These are phyloP conservation scores for Dipodascopsis tothii DNA, from an alignment of 805 yeast genomes.

Conservation along the genomic window DNA sequence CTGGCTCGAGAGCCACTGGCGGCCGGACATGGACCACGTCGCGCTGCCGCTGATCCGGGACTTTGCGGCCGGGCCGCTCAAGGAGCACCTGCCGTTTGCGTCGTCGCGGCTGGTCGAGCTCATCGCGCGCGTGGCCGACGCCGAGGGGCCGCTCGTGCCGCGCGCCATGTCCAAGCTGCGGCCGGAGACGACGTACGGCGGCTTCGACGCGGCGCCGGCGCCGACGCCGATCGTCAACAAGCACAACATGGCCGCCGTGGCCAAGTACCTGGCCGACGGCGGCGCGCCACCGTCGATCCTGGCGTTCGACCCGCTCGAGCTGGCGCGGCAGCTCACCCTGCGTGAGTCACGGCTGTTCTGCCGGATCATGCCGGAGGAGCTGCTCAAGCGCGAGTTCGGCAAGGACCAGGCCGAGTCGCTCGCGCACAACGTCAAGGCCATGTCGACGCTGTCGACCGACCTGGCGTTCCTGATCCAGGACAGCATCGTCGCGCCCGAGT, in stretches of 20 bases:
- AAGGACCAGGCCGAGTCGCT: constrained; percentile 30
- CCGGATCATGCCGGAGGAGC: constrained; percentile 63
- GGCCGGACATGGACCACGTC: constrained; percentile 15
- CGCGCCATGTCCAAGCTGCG: constrained; percentile 22
- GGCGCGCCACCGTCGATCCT: constrained; percentile 33
- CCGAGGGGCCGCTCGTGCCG: constrained; percentile 14
- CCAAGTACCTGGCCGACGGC: constrained; percentile 5
- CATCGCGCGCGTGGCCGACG: constrained; percentile 6
- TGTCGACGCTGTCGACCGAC: constrained; percentile 67
- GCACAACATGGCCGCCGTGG: constrained; percentile 8
- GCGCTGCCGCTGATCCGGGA: constrained; percentile 19
- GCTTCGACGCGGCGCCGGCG: constrained; percentile 18
- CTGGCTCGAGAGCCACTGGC: constrained; percentile 91
- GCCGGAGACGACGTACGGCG: constrained; percentile 12
- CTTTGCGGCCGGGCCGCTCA: constrained; percentile 17
- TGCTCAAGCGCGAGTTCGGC: constrained; percentile 22
- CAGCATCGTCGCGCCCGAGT: constrained; percentile 58
- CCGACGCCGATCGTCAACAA: constrained; percentile 21
- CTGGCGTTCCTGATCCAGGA: constrained; percentile 76
- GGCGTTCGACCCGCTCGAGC: constrained; percentile 64
- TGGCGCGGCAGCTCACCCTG: constrained; percentile 81
- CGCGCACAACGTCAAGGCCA: constrained; percentile 37
- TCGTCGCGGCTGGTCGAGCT: constrained; percentile 12
- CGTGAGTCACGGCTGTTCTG: constrained; percentile 63
- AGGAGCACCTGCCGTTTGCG: constrained; percentile 10